These are phyloP conservation scores for Lactifluus subvellereus DNA, from an alignment of 768 basidiomycete species.

Conservation along the genomic window DNA sequence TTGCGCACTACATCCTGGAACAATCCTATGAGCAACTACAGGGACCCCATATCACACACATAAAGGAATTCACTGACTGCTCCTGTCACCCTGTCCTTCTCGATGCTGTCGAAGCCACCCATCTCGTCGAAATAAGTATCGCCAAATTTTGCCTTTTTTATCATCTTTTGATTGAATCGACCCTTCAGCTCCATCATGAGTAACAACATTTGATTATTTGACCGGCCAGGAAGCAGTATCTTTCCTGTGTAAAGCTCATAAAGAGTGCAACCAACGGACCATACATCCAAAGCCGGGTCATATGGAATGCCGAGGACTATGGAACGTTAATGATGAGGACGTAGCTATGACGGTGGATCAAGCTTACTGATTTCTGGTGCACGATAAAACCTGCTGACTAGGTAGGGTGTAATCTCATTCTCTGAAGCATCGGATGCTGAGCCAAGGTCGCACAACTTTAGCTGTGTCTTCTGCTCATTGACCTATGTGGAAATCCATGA, in stretches of 20 bases:
- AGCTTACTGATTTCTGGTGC: slow-evolving; percentile 95
- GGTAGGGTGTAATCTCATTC: slow-evolving; percentile 96
- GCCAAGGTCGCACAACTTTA: slow-evolving; percentile 97
- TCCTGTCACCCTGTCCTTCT: slow-evolving; percentile 79
- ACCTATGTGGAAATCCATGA: slow-evolving; percentile 46
- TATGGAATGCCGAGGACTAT: slow-evolving; percentile 93
- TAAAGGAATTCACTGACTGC: slow-evolving; percentile 48
- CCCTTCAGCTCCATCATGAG: slow-evolving; percentile 99
- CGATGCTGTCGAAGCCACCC: slow-evolving; percentile 78
- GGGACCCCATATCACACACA: slow-evolving; percentile 5
- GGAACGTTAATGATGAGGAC: slow-evolving; percentile 17
- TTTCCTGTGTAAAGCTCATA: slow-evolving; percentile 95
- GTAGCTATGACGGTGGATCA: slow-evolving; percentile 4
- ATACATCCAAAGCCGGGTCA: slow-evolving; percentile 88
- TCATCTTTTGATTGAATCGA: slow-evolving; percentile 86
- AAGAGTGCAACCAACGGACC: slow-evolving; percentile 98
- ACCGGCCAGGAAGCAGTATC: slow-evolving; percentile 93
- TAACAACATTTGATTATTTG: slow-evolving; percentile 96
- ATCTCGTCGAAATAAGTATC: slow-evolving; percentile 92
- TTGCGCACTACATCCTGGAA: slow-evolving; percentile 75
- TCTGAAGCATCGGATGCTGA: slow-evolving; percentile 92
- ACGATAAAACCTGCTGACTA: slow-evolving; percentile 95
- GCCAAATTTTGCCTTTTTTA: slow-evolving; percentile 91
- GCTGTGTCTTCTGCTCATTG: slow-evolving; percentile 85
- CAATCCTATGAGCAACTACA: slow-evolving; percentile 17